These are phyloP conservation scores for Chaetomiaceae sp. DNA, from an alignment of 2,329 filamentous ascomycete species.

Conservation along the genomic window DNA sequence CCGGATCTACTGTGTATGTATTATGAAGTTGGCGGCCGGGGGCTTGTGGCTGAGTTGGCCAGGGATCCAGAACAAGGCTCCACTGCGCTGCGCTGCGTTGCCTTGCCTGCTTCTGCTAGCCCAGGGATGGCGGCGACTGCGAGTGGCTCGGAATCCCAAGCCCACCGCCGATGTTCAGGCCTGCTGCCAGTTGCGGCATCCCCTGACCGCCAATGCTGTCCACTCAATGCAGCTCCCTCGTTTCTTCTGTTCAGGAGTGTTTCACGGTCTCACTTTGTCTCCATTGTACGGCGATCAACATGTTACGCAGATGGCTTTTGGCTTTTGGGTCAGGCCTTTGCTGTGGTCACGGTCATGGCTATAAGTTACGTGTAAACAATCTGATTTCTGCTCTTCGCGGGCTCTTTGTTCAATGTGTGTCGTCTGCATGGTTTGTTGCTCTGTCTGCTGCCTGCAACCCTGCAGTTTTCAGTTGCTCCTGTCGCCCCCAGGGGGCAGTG, in stretches of 20 bases:
- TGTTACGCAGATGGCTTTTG: neutral
- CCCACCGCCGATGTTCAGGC: conserved; percentile 5
- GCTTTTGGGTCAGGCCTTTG: neutral
- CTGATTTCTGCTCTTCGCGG: too few relatives aligned
- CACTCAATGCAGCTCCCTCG: conserved; percentile 3
- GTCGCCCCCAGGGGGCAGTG: neutral
- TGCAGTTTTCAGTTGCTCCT: neutral
- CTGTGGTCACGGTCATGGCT: too few relatives aligned
- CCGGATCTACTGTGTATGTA: too few relatives aligned
- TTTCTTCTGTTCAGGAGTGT: conserved; percentile 17
- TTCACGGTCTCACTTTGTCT: conserved; percentile 11
- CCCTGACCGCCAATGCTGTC: conserved; percentile 13
- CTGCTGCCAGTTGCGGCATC: conserved; percentile 1
- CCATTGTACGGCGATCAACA: neutral
- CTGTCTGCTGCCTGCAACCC: neutral
- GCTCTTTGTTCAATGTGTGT: neutral
- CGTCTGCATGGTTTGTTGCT: neutral
- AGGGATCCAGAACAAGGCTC: conserved; percentile 15
- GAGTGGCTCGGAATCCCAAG: conserved; percentile 16
- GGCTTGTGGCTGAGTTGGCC: conserved; percentile 22
- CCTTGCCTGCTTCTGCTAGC: conserved; percentile 8
- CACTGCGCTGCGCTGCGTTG: conserved; percentile 13
- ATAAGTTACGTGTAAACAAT: too few relatives aligned
- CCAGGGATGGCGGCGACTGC: conserved; percentile 21
- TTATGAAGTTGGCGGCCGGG: conserved; percentile 19